Conservation (phyloP, 1,284 basidiomycete species). For the Malassezia yamatoensis region DNA sequence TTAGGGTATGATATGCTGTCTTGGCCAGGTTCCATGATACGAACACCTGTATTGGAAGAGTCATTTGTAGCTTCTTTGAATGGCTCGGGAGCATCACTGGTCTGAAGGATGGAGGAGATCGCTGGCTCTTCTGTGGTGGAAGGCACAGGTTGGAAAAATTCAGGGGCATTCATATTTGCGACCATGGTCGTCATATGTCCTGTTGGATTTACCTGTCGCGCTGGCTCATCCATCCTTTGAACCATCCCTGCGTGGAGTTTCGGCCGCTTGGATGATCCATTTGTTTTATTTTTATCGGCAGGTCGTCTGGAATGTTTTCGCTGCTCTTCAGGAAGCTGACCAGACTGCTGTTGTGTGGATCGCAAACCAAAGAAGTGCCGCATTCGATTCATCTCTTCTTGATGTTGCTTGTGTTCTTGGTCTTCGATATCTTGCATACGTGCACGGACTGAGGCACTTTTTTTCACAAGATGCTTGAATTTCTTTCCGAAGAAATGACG, state of each 20-base stretch:
- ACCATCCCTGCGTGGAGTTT: conserved; percentile 16
- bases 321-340: conserved; percentile 1
- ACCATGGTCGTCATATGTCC: conserved; percentile 14
- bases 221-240: conserved; percentile 40
- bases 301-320: conserved; percentile 10
- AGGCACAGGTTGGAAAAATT: not conserved
- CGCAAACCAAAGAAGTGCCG: conserved; percentile 27
- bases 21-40: not conserved
- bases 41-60: not conserved
- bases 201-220: conserved; percentile 42
- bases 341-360: not conserved
- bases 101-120: not conserved
- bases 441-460: conserved; percentile 28
- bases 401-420: conserved; percentile 19
- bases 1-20: no score
- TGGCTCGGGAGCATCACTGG: not conserved
- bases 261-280: conserved; percentile 18
- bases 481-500: conserved; percentile 38
- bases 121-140: not conserved
- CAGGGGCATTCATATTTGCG: not conserved
- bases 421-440: conserved; percentile 45
- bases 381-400: conserved; percentile 25
- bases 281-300: not conserved
- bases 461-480: conserved; percentile 34
- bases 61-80: not conserved